Evolutionary conservation across 176 grass and related monocot genomes (phyloP), one percentile per base, ranked within the genome.

Genomic region (Carex scoparia): DNA sequence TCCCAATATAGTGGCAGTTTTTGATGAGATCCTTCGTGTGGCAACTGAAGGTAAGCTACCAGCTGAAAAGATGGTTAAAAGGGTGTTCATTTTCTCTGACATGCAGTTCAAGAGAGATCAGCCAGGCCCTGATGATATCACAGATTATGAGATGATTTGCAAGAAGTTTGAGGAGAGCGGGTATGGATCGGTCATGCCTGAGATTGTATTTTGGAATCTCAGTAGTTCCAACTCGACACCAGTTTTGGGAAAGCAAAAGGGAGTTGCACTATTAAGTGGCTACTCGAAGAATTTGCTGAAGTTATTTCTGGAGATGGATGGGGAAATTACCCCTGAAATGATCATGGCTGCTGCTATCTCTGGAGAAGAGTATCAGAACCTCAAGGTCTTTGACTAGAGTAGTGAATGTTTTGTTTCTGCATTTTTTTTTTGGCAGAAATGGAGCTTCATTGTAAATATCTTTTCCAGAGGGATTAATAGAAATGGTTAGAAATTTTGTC

Each of bases 121-220:
- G n/a, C 9, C 13, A 31, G 33, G 57, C 10, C 16, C 58, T 40
- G 10, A 46, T 4, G 33, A 86, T 69, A 79, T 87, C 1, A 89
- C 92, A 62, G 92, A 94, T 67, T 87, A 94, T 84, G 87, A 89
- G 89, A 85, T 77, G 75, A 87, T 91, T 67, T 3, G 35, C 35
- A 23, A 67, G 44, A 85, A 58, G 69, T 94, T 89, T 66, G 18
- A 3, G n/a, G 81, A 58, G 35, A 71, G 56, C 12, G 87, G 94
- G 54, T 93, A 84, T 12, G 85, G 85, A 15, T 67, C 65, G 27
- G 28, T 62, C 4, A 75, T 87, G 71, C 91, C 91, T 1, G 86
- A 97, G 88, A 85, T 97, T 53, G 87, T 93, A 72, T 97, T 93
- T 85, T 97, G 91, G 94, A 97, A 97, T 83, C 81, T 97, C 68